Evolutionary conservation across 2,329 filamentous ascomycete genomes (phyloP), one percentile per base, ranked within the genome.

Genomic region (Teratosphaeria pseudoeucalypti): DNA sequence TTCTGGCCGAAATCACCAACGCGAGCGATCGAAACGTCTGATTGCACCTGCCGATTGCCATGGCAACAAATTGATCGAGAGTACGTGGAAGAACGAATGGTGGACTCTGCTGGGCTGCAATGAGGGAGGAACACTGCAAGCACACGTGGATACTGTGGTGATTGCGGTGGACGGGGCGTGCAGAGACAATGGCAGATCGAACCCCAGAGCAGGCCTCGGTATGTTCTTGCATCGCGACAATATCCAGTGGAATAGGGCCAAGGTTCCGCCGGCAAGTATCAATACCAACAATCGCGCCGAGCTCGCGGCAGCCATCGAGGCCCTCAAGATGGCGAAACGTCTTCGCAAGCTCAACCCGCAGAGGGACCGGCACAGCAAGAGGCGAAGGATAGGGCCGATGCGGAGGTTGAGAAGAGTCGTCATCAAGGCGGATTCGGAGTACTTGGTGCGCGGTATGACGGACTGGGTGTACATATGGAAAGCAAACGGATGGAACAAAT

Each of bases 371-470:
- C 19, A 0, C 2, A 6, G 6, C 19, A 54, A 43, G 62, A 61
- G 6, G 16, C 23, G n/a, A 55, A 65, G 32, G 19, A 57, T 27
- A 53, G 67, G 47, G 58, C 59, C 7, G 29, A 58, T 32, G 7
- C 34, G 34, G 10, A 11, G 34, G 10, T 47, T 55, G 27, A 55
- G n/a, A 23, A 19, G 62, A 19, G 61, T 68, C 27, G 60, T 65
- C 9, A 68, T 74, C 58, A 70, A 71, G 52, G 65, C 72, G 0
- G 72, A 74, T 47, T 75, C 74, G 0, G 64, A 63, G n/a, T 74
- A 71, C 34, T 16, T 76, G 5, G 69, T 73, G 1, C 64, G 72
- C 27, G 66, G 69, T 3, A 64, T 73, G 60, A 68, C 70, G 1
- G 61, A 68, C 6, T 72, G 66, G 64, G 64, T 75, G 6, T 57